Evolutionary conservation across 1,284 basidiomycete species (phyloP).

Genomic region (Sanguinoderma infundibulare): DNA sequence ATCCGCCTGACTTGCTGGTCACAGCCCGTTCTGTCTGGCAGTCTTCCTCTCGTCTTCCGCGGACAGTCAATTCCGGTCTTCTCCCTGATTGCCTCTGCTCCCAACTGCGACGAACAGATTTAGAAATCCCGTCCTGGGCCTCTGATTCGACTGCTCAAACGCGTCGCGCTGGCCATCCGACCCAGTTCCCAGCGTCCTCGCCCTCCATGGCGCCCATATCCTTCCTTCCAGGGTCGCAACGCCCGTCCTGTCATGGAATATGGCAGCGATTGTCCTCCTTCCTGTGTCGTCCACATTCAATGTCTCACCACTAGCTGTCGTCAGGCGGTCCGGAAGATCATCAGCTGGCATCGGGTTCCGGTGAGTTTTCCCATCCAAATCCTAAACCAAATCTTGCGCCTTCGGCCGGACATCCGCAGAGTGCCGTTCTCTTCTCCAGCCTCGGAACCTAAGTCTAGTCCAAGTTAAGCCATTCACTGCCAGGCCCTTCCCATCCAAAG

Average conservation of each 20-base stretch:
- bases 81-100: slow-evolving; percentile 15
- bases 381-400: slow-evolving; percentile 24
- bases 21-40: neutral
- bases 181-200: neutral
- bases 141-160: slow-evolving; percentile 8
- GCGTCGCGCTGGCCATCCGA: neutral
- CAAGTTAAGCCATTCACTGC: slow-evolving; percentile 9
- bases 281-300: neutral
- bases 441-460: slow-evolving; percentile 20
- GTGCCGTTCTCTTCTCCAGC: slow-evolving; percentile 17
- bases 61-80: slow-evolving; percentile 9
- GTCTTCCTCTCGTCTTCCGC: slow-evolving; percentile 7
- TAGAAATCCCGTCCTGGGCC: slow-evolving; percentile 10
- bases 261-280: slow-evolving; percentile 12
- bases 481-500: slow-evolving; percentile 13
- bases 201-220: neutral
- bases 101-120: slow-evolving; percentile 1
- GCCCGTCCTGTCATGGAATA: slow-evolving; percentile 17
- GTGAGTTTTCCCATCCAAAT: slow-evolving; percentile 26
- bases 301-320: slow-evolving; percentile 16
- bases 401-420: slow-evolving; percentile 20
- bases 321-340: slow-evolving; percentile 26
- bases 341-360: slow-evolving; percentile 22
- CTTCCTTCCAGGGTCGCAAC: slow-evolving; percentile 1
- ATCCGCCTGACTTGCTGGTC: neutral